Base-by-base conservation (phyloP, 169 alveolate genomes). In the Eimeria sp. region DNA sequence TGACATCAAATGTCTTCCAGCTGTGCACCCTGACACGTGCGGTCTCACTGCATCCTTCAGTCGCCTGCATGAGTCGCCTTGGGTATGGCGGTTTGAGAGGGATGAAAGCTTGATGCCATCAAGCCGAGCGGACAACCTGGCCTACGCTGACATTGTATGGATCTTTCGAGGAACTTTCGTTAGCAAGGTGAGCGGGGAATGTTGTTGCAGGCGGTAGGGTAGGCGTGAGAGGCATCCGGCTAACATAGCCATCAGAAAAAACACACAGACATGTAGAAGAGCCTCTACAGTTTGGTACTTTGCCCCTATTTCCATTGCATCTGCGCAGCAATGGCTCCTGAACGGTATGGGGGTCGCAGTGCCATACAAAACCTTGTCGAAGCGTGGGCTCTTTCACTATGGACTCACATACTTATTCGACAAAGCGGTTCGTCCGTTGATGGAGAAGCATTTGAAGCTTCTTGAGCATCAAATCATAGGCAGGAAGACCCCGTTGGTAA, bases 321-420 rank as follows among this genome's bases (percentile, higher is more conserved):
- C 43, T 85, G 80, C 27, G 82, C 80, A 64, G 93, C 93, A 85
- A 25, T 64, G 93, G 93, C 90, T 85, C 54, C 62, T 85, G 80
- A 62, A 85, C 71, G 82, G 93, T 54, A 85, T 85, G 93, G 93
- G 93, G 16, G 56, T 85, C 43, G 93, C 82, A 43, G 77, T 85
- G 46, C 77, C 62, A 33, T 85, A 85, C 90, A 83, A 23, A 64
- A 85, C 62, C 43, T 85, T 85, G 93, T 85, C 80, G 43, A 85
- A 85, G 64, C 93, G 93, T 37, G 93, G 93, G 52, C 66, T 10
- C 18, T 62, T 85, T 62, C 80, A 85, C 58, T 85, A 85, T 60
- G 93, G 93, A n/a, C 80, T 85, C 14, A 64, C 80, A 43, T 85
- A 85, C 30, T 25, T 85, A 43, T 85, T 85, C 46, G 80, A 85